A percentile compares a stretch with the other conserved stretches of the same genome.
Evolutionary conservation across 2,329 filamentous ascomycete species (phyloP).

Genomic region (Fusarium sp.): DNA sequence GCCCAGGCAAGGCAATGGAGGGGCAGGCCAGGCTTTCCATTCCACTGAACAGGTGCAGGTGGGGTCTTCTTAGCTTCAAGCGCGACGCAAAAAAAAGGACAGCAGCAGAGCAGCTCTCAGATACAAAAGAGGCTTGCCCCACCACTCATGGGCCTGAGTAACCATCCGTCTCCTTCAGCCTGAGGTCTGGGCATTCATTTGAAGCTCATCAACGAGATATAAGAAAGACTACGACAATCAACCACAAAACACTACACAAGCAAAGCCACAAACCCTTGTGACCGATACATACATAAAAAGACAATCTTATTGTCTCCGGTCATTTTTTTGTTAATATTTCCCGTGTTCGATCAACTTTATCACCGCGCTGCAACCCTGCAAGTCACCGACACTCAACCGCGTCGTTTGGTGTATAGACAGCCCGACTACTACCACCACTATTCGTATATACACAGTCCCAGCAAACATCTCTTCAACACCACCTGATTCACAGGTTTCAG

Average conservation of each 20-base stretch:
- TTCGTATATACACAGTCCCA: constrained; percentile 8
- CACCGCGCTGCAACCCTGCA: constrained; percentile 26
- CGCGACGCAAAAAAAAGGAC: constrained; percentile 24
- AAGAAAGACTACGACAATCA: constrained; percentile 14
- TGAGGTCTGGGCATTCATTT: constrained; percentile 6
- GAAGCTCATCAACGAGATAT: constrained; percentile 28
- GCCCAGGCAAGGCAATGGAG: too few relatives aligned
- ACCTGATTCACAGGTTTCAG: constrained; percentile 6
- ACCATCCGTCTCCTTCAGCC: constrained; percentile 43
- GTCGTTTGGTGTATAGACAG: constrained; percentile 33
- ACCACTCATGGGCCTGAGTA: constrained; percentile 48
- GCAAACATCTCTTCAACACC: constrained; percentile 23
- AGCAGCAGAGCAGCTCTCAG: constrained; percentile 27
- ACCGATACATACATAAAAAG: background rate
- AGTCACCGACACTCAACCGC: constrained; percentile 27
- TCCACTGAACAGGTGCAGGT: constrained; percentile 25
- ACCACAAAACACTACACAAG: constrained; percentile 15
- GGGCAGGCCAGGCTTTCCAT: background rate
- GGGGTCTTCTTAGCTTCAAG: constrained; percentile 28
- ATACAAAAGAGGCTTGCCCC: constrained; percentile 51
- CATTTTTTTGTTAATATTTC: background rate
- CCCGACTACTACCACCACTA: background rate
- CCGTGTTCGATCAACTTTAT: constrained; percentile 3
- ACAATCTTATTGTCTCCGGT: background rate
- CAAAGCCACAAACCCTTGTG: constrained; percentile 1